Evolutionary conservation across 352 stramenopile species (phyloP).

Genomic region (Blastocystis sp.): DNA sequence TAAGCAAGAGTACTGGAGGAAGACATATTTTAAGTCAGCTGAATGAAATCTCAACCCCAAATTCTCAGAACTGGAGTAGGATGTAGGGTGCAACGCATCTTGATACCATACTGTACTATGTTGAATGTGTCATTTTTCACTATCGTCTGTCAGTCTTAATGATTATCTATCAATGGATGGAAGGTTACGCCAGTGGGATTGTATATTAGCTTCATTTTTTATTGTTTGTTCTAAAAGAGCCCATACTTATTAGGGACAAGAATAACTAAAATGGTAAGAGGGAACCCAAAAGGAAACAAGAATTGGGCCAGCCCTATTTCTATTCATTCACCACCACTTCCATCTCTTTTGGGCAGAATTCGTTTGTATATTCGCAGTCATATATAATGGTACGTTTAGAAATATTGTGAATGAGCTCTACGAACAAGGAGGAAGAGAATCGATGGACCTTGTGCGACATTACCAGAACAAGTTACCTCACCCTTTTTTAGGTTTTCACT

Average conservation of each 20-base stretch:
- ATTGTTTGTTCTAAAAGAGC: conserved; percentile 35
- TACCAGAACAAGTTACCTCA: not conserved
- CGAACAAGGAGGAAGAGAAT: not conserved
- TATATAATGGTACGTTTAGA: conserved; percentile 47
- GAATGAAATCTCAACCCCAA: conserved; percentile 48
- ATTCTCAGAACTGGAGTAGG: conserved; percentile 5
- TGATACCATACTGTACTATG: conserved; percentile 64
- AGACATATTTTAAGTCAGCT: conserved; percentile 61
- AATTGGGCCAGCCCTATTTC: not conserved
- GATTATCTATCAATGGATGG: not conserved
- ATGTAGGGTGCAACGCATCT: not conserved
- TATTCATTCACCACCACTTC: conserved; percentile 34
- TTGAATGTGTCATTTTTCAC: conserved; percentile 30
- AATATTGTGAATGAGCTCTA: not conserved
- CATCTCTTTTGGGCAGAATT: conserved; percentile 34
- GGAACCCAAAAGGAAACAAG: not conserved
- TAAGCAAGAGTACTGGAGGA: conserved; percentile 60
- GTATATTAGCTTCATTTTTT: conserved; percentile 60
- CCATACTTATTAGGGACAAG: not conserved
- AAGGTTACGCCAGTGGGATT: conserved; percentile 40
- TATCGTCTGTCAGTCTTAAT: not conserved
- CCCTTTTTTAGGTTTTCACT: conserved; percentile 79
- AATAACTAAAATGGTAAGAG: not conserved
- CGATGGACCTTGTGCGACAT: not conserved
- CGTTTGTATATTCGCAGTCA: conserved; percentile 45